phyloP scores from a whole-genome alignment of 1,284 basidiomycete genomes.

The Testicularia cyperi region DNA sequence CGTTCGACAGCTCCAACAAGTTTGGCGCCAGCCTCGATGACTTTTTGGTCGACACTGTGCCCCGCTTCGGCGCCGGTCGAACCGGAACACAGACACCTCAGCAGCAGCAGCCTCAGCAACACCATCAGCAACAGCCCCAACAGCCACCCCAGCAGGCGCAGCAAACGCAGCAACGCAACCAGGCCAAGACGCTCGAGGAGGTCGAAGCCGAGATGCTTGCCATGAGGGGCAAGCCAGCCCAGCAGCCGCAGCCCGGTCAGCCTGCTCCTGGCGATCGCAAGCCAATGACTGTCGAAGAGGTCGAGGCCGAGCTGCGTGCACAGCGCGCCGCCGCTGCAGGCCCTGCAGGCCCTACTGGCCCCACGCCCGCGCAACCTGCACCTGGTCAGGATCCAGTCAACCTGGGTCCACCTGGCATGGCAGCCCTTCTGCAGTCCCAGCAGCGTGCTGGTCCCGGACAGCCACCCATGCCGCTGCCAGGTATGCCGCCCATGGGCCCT shows the following conservation, averaged over 20 bases:
- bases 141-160: too few relatives aligned
- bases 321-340: constrained; percentile 10
- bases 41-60: constrained; percentile 54
- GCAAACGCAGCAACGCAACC: too few relatives aligned
- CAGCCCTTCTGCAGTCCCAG: constrained; percentile 17
- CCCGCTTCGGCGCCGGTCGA: constrained; percentile 33
- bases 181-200: constrained; percentile 59
- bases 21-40: constrained; percentile 57
- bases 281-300: constrained; percentile 81
- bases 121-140: constrained; percentile 21
- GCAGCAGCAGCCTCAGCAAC: constrained; percentile 8
- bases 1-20: constrained; percentile 32
- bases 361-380: constrained; percentile 2
- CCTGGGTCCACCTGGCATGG: constrained; percentile 14
- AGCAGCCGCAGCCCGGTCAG: constrained; percentile 29
- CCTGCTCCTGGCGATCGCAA: constrained; percentile 48
- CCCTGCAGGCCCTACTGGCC: constrained; percentile 1
- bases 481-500: constrained; percentile 15
- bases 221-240: constrained; percentile 27
- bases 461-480: constrained; percentile 6
- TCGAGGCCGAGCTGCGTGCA: constrained; percentile 75
- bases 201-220: constrained; percentile 61
- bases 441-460: constrained; percentile 10
- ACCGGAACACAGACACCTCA: constrained; percentile 16
- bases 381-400: background rate